These are phyloP conservation scores for Fomitiporia mediterranea DNA, from an alignment of 1,284 basidiomycete genomes.

Conservation along the genomic window DNA sequence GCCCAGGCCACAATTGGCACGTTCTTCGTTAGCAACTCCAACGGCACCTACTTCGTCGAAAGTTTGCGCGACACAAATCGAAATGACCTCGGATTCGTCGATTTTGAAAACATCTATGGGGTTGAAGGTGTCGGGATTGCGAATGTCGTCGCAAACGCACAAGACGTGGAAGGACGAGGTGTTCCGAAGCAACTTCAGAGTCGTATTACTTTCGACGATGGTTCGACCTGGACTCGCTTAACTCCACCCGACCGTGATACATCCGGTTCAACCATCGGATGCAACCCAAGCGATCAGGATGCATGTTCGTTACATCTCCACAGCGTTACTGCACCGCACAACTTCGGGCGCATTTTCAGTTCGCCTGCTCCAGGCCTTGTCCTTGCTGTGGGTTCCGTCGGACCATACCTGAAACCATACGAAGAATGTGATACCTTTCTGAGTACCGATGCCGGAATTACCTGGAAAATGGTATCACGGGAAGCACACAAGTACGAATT, in stretches of 20 bases:
- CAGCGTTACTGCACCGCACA: conserved; percentile 88
- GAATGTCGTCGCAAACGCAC: conserved; percentile 80
- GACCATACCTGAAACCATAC: conserved; percentile 68
- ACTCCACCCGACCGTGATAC: conserved; percentile 58
- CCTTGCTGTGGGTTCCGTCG: conserved; percentile 92
- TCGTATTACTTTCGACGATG: conserved; percentile 90
- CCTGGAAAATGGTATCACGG: conserved; percentile 75
- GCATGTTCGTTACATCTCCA: conserved; percentile 87
- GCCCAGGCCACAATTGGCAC: conserved; percentile 77
- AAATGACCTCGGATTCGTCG: conserved; percentile 84
- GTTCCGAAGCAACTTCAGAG: conserved; percentile 68
- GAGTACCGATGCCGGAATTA: conserved; percentile 83
- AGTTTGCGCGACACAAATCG: conserved; percentile 88
- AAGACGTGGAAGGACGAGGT: conserved; percentile 69
- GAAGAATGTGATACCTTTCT: conserved; percentile 93
- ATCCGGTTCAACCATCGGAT: conserved; percentile 58
- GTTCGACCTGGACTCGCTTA: conserved; percentile 37
- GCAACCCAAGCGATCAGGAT: conserved; percentile 53
- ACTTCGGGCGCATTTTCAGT: conserved; percentile 90
- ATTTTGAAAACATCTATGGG: conserved; percentile 89
- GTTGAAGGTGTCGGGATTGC: conserved; percentile 93
- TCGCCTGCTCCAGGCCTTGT: conserved; percentile 91
- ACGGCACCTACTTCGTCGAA: conserved; percentile 94
- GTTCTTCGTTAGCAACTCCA: conserved; percentile 90
- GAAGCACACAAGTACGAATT: conserved; percentile 95